phyloP scores from a whole-genome alignment of 495 filamentous ascomycete species.

The Delitschia confertaspora region DNA sequence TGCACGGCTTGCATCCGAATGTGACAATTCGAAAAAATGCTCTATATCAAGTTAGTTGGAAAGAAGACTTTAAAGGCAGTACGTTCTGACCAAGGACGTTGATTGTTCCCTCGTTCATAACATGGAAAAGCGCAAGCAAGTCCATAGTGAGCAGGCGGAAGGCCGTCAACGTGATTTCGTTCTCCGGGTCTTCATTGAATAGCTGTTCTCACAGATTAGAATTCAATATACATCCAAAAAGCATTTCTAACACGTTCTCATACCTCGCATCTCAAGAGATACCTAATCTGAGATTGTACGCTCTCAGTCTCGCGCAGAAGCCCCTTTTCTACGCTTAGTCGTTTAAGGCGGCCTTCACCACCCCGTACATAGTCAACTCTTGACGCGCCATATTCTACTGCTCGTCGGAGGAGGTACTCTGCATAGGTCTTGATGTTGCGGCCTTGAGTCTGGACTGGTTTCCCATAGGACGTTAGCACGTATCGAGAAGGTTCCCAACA shows the following conservation, averaged over 20 bases:
- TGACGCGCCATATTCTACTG: slow-evolving; percentile 70
- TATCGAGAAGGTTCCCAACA: slow-evolving; percentile 6
- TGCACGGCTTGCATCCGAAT: slow-evolving; percentile 82
- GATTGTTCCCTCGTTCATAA: slow-evolving; percentile 96
- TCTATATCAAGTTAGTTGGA: too few species aligned
- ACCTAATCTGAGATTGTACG: slow-evolving; percentile 81
- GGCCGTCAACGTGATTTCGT: slow-evolving; percentile 94
- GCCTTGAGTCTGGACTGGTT: slow-evolving; percentile 82
- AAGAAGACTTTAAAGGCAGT: too few species aligned
- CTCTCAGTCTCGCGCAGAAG: slow-evolving; percentile 84
- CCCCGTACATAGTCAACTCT: slow-evolving; percentile 83
- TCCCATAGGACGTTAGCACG: slow-evolving; percentile 15
- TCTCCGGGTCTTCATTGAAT: slow-evolving; percentile 80
- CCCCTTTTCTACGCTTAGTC: slow-evolving; percentile 84
- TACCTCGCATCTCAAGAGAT: slow-evolving; percentile 84
- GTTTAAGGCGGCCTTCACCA: slow-evolving; percentile 74
- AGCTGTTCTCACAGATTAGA: slow-evolving; percentile 48
- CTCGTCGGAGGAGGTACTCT: slow-evolving; percentile 73
- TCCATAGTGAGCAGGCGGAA: slow-evolving; percentile 89
- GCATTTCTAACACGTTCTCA: slow-evolving; percentile 29
- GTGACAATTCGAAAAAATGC: slow-evolving; percentile 98
- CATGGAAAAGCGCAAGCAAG: slow-evolving; percentile 81
- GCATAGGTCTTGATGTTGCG: slow-evolving; percentile 90
- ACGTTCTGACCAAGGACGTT: slow-evolving; percentile 74
- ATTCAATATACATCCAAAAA: background rate